phyloP scores from a whole-genome alignment of 2,329 filamentous ascomycete species.

The Talaromyces sp. region DNA sequence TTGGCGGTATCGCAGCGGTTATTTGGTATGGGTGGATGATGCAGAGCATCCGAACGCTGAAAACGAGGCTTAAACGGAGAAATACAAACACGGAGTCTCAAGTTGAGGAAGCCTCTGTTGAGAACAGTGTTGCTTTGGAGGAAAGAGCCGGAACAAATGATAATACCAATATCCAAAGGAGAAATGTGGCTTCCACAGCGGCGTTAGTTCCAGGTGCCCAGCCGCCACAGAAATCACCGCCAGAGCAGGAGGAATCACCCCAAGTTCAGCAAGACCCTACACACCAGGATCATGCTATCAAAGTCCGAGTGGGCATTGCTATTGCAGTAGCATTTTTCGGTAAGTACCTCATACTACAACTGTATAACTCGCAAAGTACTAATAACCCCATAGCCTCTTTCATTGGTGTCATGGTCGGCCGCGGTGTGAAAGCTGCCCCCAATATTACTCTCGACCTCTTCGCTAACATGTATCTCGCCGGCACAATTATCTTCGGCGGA shows the following conservation, averaged over 20 bases:
- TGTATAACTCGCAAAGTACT: constrained; percentile 7
- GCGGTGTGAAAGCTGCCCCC: constrained; percentile 25
- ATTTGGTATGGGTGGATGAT: constrained; percentile 54
- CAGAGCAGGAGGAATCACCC: background rate
- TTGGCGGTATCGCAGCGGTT: constrained; percentile 50
- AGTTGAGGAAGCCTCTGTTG: background rate
- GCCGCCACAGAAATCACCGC: background rate
- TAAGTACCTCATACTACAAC: constrained; percentile 18
- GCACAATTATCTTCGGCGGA: constrained; percentile 63
- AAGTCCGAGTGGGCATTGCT: constrained; percentile 32
- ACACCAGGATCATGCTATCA: constrained; percentile 28
- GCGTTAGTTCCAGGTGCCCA: background rate
- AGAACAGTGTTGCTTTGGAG: constrained; percentile 4
- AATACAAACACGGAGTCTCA: constrained; percentile 15
- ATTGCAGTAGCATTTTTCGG: constrained; percentile 48
- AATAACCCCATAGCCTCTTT: constrained; percentile 44
- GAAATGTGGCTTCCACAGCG: background rate
- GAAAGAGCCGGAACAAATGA: background rate
- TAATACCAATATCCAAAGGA: background rate
- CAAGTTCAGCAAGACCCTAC: background rate
- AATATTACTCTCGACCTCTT: constrained; percentile 58
- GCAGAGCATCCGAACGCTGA: constrained; percentile 24
- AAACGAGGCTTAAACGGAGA: constrained; percentile 26
- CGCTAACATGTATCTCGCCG: constrained; percentile 67
- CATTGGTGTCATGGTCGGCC: constrained; percentile 50